Evolutionary conservation across 2,329 filamentous ascomycete genomes (phyloP).

Genomic region (Didymella pomorum): DNA sequence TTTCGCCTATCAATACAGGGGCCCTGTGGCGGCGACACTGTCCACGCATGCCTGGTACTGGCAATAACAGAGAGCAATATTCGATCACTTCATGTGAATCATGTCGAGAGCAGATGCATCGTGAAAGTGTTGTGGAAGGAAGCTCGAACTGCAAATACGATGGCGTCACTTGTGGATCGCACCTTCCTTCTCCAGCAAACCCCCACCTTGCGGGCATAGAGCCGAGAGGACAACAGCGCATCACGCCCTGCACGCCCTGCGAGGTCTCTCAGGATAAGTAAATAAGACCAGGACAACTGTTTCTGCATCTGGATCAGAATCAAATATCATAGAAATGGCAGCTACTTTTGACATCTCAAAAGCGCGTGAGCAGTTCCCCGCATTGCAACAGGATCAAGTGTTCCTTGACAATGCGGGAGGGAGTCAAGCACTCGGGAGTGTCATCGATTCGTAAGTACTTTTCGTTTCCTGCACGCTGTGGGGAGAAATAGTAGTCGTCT

Average conservation of each 20-base stretch:
- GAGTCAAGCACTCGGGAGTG: slow-evolving; percentile 72
- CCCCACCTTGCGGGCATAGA: slow-evolving; percentile 8
- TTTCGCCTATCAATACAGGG: not conserved
- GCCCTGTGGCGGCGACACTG: not conserved
- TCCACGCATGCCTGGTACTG: not conserved
- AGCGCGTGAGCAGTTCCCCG: slow-evolving; percentile 71
- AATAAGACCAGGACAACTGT: not conserved
- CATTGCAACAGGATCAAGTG: slow-evolving; percentile 70
- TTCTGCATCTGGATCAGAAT: not conserved
- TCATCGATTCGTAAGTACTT: slow-evolving; percentile 68
- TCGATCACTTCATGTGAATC: not conserved
- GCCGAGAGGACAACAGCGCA: slow-evolving; percentile 11
- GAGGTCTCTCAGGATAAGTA: not conserved
- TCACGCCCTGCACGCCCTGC: slow-evolving; percentile 12
- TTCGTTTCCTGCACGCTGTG: not conserved
- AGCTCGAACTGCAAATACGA: not conserved
- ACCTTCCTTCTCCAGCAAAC: slow-evolving; percentile 21
- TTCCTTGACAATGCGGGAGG: slow-evolving; percentile 83
- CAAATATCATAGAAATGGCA: slow-evolving; percentile 25
- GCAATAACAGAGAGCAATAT: not conserved
- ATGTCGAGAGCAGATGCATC: not conserved
- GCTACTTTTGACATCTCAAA: slow-evolving; percentile 62
- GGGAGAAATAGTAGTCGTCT: not conserved
- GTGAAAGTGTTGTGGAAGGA: not conserved
- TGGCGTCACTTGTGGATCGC: slow-evolving; percentile 22